Conservation (phyloP, 163 green algal species). For the Scenedesmus sp. region DNA sequence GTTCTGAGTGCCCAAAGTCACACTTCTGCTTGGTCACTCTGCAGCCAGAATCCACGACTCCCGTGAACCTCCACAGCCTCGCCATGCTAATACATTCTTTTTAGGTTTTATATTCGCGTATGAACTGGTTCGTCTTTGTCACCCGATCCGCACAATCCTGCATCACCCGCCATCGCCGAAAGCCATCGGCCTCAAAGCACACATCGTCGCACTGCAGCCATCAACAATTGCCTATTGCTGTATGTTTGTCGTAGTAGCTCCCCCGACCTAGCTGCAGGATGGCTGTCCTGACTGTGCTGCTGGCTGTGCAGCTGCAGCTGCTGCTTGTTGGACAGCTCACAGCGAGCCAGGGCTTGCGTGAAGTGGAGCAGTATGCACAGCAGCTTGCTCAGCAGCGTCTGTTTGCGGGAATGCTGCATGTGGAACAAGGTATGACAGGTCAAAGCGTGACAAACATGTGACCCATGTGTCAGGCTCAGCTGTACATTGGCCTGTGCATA, state of each 20-base stretch:
- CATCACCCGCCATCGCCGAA: background rate
- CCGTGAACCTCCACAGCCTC: no score
- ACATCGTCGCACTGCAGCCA: background rate
- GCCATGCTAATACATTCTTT: no score
- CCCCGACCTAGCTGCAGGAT: background rate
- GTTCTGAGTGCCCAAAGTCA: no score
- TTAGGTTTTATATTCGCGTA: background rate
- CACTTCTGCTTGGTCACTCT: no score
- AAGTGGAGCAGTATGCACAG: background rate
- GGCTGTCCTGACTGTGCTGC: background rate
- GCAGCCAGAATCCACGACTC: no score
- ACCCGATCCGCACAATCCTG: background rate
- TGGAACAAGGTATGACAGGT: background rate
- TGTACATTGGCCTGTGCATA: no score
- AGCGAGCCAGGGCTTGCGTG: background rate
- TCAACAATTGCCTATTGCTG: background rate
- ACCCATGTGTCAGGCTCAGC: background rate
- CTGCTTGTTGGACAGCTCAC: background rate
- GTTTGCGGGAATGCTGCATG: conserved; percentile 30
- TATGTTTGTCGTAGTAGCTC: background rate
- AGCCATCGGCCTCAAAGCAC: background rate
- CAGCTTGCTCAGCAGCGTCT: conserved; percentile 5
- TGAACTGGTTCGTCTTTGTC: background rate
- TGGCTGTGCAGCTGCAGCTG: background rate
- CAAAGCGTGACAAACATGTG: background rate